Evolutionary conservation across 176 grass and related monocot genomes (phyloP).

Genomic region (Thinopyrum elongatum): DNA sequence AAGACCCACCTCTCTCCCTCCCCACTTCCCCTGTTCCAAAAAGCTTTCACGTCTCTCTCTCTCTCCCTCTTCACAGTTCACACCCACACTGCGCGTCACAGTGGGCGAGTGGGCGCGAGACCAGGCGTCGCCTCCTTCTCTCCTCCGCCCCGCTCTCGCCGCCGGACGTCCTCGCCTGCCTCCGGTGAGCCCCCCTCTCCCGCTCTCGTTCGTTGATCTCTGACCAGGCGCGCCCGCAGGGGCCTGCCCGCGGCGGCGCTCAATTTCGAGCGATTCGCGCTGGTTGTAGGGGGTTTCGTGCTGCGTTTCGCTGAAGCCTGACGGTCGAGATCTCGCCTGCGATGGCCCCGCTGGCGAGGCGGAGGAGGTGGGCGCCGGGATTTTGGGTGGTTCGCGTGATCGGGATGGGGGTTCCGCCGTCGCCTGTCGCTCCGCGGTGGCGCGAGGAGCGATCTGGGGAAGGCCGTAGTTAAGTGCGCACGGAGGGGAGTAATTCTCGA

Average conservation of each 20-base stretch:
- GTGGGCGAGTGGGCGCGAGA: constrained; percentile 20
- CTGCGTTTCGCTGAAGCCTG: background rate
- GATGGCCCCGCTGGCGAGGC: background rate
- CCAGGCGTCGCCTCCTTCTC: background rate
- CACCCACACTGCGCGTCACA: constrained; percentile 25
- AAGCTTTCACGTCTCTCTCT: background rate
- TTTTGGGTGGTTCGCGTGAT: background rate
- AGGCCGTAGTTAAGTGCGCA: background rate
- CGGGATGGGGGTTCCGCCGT: background rate
- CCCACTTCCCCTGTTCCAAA: background rate
- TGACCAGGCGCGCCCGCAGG: background rate
- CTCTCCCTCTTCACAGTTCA: constrained; percentile 5
- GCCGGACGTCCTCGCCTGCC: background rate
- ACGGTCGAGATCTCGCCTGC: constrained; percentile 35
- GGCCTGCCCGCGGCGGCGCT: background rate
- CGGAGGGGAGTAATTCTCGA: background rate
- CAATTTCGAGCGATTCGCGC: background rate
- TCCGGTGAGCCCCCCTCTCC: constrained; percentile 23
- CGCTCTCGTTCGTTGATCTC: background rate
- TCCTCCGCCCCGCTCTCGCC: background rate
- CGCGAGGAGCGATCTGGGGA: constrained; percentile 16
- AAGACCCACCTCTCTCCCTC: background rate
- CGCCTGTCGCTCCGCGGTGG: background rate
- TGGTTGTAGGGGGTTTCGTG: background rate
- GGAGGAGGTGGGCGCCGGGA: background rate